Evolutionary conservation across 805 yeast genomes (phyloP).

Genomic region (Dipodascus geniculatus): DNA sequence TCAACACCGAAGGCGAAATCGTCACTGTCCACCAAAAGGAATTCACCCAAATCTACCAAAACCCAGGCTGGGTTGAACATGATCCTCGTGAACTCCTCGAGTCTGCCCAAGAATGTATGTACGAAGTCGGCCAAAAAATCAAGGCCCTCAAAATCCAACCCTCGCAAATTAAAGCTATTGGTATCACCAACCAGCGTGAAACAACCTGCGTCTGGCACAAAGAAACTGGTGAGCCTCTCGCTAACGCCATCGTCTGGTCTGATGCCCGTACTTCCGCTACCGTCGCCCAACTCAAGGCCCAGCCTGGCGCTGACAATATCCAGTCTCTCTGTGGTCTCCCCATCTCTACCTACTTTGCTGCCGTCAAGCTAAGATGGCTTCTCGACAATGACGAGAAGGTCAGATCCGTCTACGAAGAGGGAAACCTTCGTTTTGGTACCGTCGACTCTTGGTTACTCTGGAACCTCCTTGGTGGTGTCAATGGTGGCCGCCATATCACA

Average conservation of each 20-base stretch:
- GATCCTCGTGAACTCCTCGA: conserved; percentile 74
- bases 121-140: conserved; percentile 24
- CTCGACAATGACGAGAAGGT: conserved; percentile 65
- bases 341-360: conserved; percentile 82
- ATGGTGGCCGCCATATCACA: conserved; percentile 57
- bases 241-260: conserved; percentile 92
- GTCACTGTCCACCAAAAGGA: conserved; percentile 85
- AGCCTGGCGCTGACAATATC: conserved; percentile 44
- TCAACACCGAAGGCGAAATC: conserved; percentile 61
- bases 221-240: conserved; percentile 68
- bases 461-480: conserved; percentile 50
- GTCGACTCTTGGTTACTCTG: conserved; percentile 90
- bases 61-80: conserved; percentile 75
- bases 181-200: conserved; percentile 93
- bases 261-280: conserved; percentile 77
- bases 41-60: conserved; percentile 39
- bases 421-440: conserved; percentile 84
- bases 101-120: conserved; percentile 67
- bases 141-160: conserved; percentile 20
- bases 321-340: conserved; percentile 72
- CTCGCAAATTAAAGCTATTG: conserved; percentile 55
- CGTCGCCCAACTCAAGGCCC: conserved; percentile 48
- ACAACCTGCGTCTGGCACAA: conserved; percentile 80
- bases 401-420: conserved; percentile 55
- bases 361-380: conserved; percentile 82